phyloP scores from a whole-genome alignment of 2,329 filamentous ascomycete species.

The Fulvia fulva region DNA sequence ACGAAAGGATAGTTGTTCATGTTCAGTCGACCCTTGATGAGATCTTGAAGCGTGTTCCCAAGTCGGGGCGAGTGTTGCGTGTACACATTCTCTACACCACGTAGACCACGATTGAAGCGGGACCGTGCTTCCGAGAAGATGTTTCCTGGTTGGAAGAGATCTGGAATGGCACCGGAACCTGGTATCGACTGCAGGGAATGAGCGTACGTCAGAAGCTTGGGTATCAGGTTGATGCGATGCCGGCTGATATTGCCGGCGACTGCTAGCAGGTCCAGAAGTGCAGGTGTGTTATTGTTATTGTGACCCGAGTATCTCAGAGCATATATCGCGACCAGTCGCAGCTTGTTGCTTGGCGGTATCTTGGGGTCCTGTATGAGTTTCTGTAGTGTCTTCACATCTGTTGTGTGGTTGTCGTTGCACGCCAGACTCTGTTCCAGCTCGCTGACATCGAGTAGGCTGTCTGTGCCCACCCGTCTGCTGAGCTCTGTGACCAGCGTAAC shows the following conservation, averaged over 20 bases:
- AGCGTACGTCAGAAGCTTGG: constrained; percentile 80
- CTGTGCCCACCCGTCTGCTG: constrained; percentile 78
- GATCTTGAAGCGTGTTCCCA: constrained; percentile 81
- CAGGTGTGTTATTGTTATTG: constrained; percentile 74
- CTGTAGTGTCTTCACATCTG: constrained; percentile 90
- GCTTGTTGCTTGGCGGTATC: constrained; percentile 76
- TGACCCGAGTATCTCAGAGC: constrained; percentile 87
- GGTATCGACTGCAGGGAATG: constrained; percentile 69
- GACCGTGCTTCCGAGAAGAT: constrained; percentile 86
- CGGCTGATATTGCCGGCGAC: constrained; percentile 78
- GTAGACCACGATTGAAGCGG: constrained; percentile 80
- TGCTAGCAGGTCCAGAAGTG: constrained; percentile 80
- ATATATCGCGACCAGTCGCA: constrained; percentile 89
- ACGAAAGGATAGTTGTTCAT: constrained; percentile 91
- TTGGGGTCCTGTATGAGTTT: constrained; percentile 74
- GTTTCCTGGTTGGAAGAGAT: constrained; percentile 85
- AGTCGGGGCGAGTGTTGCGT: constrained; percentile 91
- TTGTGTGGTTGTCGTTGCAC: constrained; percentile 90
- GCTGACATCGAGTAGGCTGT: constrained; percentile 90
- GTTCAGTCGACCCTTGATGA: constrained; percentile 85
- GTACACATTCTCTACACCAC: constrained; percentile 98
- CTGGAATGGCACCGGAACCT: constrained; percentile 71
- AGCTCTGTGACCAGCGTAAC: constrained; percentile 93
- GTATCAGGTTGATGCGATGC: constrained; percentile 72
- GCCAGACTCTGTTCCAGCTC: constrained; percentile 95